A percentile compares a stretch with the other conserved stretches of the same genome.
phyloP scores from a whole-genome alignment of 2,329 filamentous ascomycete genomes.

The Coccinonectria pachysandricola region DNA sequence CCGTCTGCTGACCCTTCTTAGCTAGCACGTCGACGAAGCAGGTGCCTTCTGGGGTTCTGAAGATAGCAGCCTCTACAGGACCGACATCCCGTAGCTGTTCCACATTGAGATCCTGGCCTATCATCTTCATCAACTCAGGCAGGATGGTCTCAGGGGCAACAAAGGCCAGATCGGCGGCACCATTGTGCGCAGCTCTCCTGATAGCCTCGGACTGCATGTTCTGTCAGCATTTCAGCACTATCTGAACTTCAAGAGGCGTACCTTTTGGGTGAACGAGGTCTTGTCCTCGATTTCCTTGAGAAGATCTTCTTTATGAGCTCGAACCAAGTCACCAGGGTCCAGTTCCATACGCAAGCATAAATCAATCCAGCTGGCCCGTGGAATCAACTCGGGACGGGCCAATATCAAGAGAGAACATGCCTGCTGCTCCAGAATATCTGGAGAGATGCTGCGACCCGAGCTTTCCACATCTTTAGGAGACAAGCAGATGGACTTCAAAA shows the following conservation, averaged over 20 bases:
- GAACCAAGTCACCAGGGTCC: constrained; percentile 72
- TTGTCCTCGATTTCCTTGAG: constrained; percentile 54
- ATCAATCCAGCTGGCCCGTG: constrained; percentile 78
- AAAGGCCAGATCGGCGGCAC: constrained; percentile 85
- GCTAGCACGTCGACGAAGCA: constrained; percentile 84
- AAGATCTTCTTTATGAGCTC: constrained; percentile 51
- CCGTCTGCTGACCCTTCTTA: constrained; percentile 60
- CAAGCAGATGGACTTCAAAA: constrained; percentile 54
- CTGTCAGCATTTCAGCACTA: constrained; percentile 5
- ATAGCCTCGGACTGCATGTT: constrained; percentile 26
- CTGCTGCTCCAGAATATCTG: constrained; percentile 51
- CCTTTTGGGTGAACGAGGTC: constrained; percentile 41
- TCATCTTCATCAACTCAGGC: constrained; percentile 61
- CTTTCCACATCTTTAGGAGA: constrained; percentile 38
- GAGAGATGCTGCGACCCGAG: constrained; percentile 31
- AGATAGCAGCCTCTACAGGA: constrained; percentile 84
- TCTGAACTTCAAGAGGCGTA: constrained; percentile 24
- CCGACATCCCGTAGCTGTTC: constrained; percentile 62
- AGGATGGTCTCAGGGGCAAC: constrained; percentile 79
- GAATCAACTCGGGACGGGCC: constrained; percentile 66
- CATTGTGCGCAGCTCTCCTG: constrained; percentile 66
- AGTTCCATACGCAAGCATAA: constrained; percentile 67
- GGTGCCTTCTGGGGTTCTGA: constrained; percentile 79
- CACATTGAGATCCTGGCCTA: constrained; percentile 63
- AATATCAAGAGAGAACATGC: constrained; percentile 70